Conservation (phyloP, 306 rosid species). For the Trifolium subterraneum region DNA sequence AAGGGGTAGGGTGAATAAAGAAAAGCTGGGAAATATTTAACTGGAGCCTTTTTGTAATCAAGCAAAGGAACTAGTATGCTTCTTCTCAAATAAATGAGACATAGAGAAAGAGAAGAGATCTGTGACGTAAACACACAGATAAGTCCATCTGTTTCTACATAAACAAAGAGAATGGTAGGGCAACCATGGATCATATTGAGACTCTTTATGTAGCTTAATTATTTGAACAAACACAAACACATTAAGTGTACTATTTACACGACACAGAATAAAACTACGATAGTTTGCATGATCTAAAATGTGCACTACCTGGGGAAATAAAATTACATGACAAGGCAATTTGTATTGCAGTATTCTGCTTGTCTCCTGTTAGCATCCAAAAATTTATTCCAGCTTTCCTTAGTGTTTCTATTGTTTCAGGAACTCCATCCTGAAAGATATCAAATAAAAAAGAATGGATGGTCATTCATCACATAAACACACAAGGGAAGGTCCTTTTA, state of each 20-base stretch:
- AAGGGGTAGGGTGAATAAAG: neutral
- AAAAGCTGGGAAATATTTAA: conserved; percentile 6
- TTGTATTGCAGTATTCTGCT: conserved; percentile 95
- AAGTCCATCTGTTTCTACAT: neutral
- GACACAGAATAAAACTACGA: conserved; percentile 31
- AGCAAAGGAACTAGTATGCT: conserved; percentile 23
- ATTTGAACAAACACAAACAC: conserved; percentile 8
- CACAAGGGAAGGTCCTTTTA: neutral
- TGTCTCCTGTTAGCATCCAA: conserved; percentile 99
- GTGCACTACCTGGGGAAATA: conserved; percentile 85
- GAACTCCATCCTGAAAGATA: conserved; percentile 90
- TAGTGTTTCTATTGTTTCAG: conserved; percentile 88
- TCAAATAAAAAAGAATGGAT: conserved; percentile 28
- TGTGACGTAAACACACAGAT: conserved; percentile 20
- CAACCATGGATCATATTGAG: conserved; percentile 31
- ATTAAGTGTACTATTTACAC: conserved; percentile 22
- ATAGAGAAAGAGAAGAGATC: conserved; percentile 22
- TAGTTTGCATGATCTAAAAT: conserved; percentile 37
- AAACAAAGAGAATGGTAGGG: conserved; percentile 21
- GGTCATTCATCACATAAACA: conserved; percentile 1
- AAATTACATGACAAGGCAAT: conserved; percentile 98
- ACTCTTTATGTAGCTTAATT: conserved; percentile 29
- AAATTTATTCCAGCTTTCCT: conserved; percentile 99
- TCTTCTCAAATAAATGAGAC: conserved; percentile 37
- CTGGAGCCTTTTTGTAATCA: neutral